Evolutionary conservation across 371 early-diverging fungal species (phyloP).

Genomic region (Lichtheimia hyalospora): DNA sequence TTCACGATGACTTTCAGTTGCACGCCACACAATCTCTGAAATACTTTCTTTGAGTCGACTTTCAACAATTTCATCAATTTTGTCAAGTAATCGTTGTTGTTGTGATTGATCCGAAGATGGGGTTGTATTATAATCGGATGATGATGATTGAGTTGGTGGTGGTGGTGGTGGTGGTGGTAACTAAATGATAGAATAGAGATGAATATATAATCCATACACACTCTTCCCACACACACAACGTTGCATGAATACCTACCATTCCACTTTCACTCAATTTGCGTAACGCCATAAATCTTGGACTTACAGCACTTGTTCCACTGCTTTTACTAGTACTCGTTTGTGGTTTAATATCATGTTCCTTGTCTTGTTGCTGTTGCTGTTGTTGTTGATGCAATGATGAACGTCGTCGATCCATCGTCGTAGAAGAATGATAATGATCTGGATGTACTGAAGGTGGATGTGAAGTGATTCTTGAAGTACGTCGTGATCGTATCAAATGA

Average conservation of each 20-base stretch:
- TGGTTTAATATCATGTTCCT: background rate
- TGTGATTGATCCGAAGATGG: constrained; percentile 7
- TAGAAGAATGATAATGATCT: too few species aligned
- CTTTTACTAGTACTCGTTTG: constrained; percentile 5
- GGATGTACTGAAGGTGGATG: too few species aligned
- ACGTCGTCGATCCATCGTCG: too few species aligned
- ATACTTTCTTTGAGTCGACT: constrained; percentile 22
- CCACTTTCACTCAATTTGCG: constrained; percentile 33
- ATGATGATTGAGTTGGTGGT: background rate
- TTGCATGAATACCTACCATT: constrained; percentile 19
- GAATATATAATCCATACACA: background rate
- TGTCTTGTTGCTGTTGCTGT: constrained; percentile 3
- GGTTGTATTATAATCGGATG: background rate
- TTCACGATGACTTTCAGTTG: constrained; percentile 33
- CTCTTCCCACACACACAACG: background rate
- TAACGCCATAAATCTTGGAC: constrained; percentile 45
- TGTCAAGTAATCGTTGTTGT: constrained; percentile 17
- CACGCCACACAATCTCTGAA: constrained; percentile 32
- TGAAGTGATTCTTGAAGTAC: constrained; percentile 21
- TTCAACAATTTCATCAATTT: constrained; percentile 28
- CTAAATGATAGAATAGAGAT: background rate
- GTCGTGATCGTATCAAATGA: constrained; percentile 28
- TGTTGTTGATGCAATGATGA: constrained; percentile 2
- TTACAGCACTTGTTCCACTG: constrained; percentile 39
- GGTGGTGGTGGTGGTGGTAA: constrained; percentile 1